Evolutionary conservation across 2,329 filamentous ascomycete genomes (phyloP).

Genomic region (Plectosphaerella cucumerina): DNA sequence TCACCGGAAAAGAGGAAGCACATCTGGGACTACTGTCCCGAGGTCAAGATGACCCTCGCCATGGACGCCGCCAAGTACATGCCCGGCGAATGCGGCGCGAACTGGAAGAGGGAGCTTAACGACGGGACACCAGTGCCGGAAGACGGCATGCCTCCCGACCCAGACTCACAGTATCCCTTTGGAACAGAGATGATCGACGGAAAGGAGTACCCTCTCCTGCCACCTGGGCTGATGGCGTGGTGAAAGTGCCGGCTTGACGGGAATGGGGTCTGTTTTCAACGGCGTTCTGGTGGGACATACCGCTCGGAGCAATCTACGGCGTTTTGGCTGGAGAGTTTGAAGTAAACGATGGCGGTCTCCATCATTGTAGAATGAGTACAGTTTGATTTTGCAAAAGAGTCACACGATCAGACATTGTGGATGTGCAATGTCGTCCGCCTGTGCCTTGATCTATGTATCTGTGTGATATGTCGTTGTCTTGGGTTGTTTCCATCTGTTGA

Average conservation of each 20-base stretch:
- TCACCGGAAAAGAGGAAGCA: conserved; percentile 40
- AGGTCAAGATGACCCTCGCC: conserved; percentile 52
- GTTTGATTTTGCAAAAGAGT: not conserved
- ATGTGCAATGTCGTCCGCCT: no score
- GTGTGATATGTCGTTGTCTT: no score
- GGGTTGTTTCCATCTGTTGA: no score
- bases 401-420: not conserved
- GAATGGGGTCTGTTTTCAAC: not conserved
- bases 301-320: not conserved
- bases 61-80: conserved; percentile 51
- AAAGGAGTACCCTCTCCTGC: conserved; percentile 33
- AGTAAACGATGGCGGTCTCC: not conserved
- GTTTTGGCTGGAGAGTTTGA: not conserved
- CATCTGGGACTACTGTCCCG: conserved; percentile 54
- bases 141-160: conserved; percentile 7
- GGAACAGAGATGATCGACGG: conserved; percentile 37
- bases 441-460: no score
- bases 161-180: conserved; percentile 22
- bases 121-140: conserved; percentile 12
- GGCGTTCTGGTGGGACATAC: not conserved
- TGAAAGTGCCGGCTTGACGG: not conserved
- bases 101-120: conserved; percentile 38
- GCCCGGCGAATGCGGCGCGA: conserved; percentile 38
- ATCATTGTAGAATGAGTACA: no score
- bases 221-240: conserved; percentile 21